These are phyloP conservation scores for Pleodorina starrii DNA, from an alignment of 139 green algal species.

Conservation along the genomic window DNA sequence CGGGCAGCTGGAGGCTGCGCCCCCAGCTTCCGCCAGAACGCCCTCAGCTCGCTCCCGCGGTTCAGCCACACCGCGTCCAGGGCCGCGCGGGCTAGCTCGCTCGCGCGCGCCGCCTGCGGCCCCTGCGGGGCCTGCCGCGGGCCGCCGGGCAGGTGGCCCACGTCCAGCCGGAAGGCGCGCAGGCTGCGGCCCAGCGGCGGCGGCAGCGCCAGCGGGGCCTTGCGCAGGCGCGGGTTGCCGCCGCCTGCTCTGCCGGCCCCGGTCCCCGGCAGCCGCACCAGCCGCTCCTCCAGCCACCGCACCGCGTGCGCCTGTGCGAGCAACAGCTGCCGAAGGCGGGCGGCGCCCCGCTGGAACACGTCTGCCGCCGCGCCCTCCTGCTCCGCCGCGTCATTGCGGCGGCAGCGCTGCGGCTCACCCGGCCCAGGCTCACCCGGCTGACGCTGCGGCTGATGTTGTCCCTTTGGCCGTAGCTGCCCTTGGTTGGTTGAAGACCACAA, in stretches of 20 bases:
- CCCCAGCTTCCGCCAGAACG: neutral
- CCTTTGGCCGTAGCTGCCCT: neutral
- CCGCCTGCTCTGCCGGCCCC: too few relatives aligned
- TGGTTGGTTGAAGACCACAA: neutral
- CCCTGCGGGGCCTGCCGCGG: neutral
- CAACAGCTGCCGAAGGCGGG: neutral
- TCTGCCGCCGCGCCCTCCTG: neutral
- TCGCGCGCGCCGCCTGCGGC: neutral
- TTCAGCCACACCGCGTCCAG: constrained; percentile 7
- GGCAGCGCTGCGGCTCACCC: neutral
- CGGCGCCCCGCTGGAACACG: neutral
- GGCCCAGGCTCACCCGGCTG: neutral
- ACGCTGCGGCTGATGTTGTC: neutral
- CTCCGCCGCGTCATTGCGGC: neutral
- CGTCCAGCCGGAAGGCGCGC: neutral
- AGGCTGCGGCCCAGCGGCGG: neutral
- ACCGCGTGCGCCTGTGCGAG: neutral
- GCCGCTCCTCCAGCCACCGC: constrained; percentile 42
- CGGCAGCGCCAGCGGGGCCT: neutral
- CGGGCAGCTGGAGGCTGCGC: neutral
- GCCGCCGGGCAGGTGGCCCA: too few relatives aligned
- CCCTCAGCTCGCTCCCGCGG: neutral
- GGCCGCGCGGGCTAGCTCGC: neutral
- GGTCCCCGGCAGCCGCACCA: neutral
- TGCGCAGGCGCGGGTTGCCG: neutral